Base-by-base conservation (phyloP, 2,329 filamentous ascomycete species). In the Stagonosporopsis chrysanthemi region DNA sequence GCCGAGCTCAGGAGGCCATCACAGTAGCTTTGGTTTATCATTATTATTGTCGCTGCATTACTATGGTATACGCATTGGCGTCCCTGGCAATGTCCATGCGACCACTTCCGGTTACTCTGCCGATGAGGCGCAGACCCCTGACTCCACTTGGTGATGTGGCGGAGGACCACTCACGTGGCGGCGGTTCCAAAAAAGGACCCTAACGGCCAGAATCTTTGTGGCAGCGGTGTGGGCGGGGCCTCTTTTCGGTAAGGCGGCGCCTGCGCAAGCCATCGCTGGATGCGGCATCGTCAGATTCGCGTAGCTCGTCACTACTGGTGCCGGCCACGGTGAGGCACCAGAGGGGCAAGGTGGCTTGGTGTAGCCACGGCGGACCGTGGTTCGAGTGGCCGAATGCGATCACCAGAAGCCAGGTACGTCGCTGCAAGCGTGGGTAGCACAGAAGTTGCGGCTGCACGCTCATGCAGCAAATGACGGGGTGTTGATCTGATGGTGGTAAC, bases 61-160 rank as follows among this genome's bases (percentile, higher is more conserved):
- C 35, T 26, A 23, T 24, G 23, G 11, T n/a, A 33, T n/a, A 14
- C 3, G 31, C 31, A 33, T 14, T 14, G 31, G 33, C 24, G 38
- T 48, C 38, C 28, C 36, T n/a, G 12, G 39, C 26, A 33, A 33
- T 36, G 33, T 36, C 47, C 5, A 40, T 52, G 46, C 31, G 51
- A 45, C 60, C 54, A 56, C 43, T 59, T 57, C 49, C 52, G 59
- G 66, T 62, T 70, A 67, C 66, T 65, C 70, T 69, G 58, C 67
- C 68, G 67, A 75, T 73, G 72, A 72, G 68, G 67, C 68, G 70
- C 71, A 75, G 69, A 58, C 63, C 67, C 69, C 66, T 69, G 67
- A 63, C 55, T 63, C 69, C 65, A 67, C 66, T 56, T 45, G 36
- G 42, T 64, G 46, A 49, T 53, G 65, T 69, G 67, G 64, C 67